Conservation (phyloP, 1,284 basidiomycete species). For the Cryptococcus sp. region DNA sequence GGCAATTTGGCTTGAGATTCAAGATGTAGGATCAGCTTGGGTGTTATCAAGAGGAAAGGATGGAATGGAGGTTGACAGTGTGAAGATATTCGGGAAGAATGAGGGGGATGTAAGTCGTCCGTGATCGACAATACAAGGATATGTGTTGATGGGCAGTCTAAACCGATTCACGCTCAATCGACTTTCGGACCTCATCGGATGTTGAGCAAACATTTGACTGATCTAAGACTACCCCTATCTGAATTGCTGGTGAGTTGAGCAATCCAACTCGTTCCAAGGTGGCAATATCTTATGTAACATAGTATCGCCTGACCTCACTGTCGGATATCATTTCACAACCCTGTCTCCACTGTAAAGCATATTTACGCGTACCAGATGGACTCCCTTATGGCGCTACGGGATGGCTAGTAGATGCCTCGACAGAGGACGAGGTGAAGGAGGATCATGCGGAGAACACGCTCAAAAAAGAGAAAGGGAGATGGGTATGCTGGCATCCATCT, state of each 20-base stretch:
- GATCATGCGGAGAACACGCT: not conserved
- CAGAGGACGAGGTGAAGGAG: not conserved
- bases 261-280: not conserved
- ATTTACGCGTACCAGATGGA: constrained; percentile 12
- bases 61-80: not conserved
- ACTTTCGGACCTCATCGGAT: not conserved
- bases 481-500: constrained; percentile 20
- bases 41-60: not conserved
- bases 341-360: constrained; percentile 10
- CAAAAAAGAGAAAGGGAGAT: constrained; percentile 1
- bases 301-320: constrained; percentile 10
- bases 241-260: constrained; percentile 12
- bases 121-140: not conserved
- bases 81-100: not conserved
- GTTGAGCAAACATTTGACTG: constrained; percentile 9
- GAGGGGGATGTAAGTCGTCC: not conserved
- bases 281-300: not conserved
- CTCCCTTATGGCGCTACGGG: constrained; percentile 9
- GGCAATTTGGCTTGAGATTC: not conserved
- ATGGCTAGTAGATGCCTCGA: not conserved
- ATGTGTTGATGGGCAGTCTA: not conserved
- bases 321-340: constrained; percentile 4
- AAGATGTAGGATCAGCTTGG: not conserved
- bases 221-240: constrained; percentile 8
- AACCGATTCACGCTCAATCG: constrained; percentile 7